These are phyloP conservation scores for Eucalyptus shirleyi DNA, from an alignment of 345 rosid genomes.

Conservation along the genomic window DNA sequence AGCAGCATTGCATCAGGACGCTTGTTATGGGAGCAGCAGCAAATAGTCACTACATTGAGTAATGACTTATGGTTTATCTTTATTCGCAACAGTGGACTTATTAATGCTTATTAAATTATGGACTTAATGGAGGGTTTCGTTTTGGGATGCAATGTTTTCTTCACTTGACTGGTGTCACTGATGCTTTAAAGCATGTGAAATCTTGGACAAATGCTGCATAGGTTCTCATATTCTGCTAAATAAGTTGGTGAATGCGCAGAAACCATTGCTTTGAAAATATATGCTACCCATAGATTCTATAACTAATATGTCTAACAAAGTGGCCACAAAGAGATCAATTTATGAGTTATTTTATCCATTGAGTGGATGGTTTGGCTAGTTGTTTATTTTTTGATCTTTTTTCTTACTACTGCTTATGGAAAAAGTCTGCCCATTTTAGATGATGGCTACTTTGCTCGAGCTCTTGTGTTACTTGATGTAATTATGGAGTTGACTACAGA, in stretches of 20 bases:
- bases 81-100: background rate
- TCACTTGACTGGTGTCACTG: background rate
- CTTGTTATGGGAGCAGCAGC: conserved; percentile 83
- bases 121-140: background rate
- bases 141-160: background rate
- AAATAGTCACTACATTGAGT: conserved; percentile 36
- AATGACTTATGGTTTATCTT: background rate
- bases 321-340: background rate
- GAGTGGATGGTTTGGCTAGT: background rate
- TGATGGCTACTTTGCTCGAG: background rate
- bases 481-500: background rate
- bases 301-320: background rate
- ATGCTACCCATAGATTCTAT: background rate
- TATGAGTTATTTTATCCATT: background rate
- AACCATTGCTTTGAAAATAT: background rate
- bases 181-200: background rate
- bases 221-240: background rate
- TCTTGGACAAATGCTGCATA: background rate
- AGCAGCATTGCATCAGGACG: conserved; percentile 32
- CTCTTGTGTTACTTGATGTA: background rate
- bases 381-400: background rate
- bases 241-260: background rate
- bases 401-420: background rate
- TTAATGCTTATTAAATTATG: background rate
- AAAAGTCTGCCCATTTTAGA: background rate